These are phyloP conservation scores for Leccinum laetum DNA, from an alignment of 1,284 basidiomycete genomes.

Conservation along the genomic window DNA sequence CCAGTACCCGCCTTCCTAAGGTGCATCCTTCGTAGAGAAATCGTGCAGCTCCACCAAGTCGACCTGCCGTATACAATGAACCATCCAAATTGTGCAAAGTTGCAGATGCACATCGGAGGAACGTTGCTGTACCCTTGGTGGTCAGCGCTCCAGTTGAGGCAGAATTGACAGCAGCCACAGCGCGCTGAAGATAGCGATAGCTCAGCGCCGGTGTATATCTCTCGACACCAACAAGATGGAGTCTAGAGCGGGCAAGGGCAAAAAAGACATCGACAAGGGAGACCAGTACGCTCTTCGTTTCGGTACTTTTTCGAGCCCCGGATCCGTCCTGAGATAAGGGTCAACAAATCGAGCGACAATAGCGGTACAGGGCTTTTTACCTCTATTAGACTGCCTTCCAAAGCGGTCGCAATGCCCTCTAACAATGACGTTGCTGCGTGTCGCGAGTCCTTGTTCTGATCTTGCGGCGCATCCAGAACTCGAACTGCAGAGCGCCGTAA, in stretches of 20 bases:
- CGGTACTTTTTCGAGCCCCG: slow-evolving; percentile 4
- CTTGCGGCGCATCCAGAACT: slow-evolving; percentile 38
- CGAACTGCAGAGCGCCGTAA: slow-evolving; percentile 50
- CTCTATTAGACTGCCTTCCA: slow-evolving; percentile 25
- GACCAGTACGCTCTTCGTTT: slow-evolving; percentile 41
- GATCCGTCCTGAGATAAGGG: slow-evolving; percentile 26
- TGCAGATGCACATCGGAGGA: slow-evolving; percentile 64
- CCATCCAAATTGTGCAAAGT: slow-evolving; percentile 68
- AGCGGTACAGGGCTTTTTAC: slow-evolving; percentile 20
- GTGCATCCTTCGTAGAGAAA: slow-evolving; percentile 64
- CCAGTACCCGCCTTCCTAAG: slow-evolving; percentile 50
- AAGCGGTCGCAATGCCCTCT: slow-evolving; percentile 20
- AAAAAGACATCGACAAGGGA: slow-evolving; percentile 63
- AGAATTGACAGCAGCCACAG: slow-evolving; percentile 36
- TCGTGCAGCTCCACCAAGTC: slow-evolving; percentile 59
- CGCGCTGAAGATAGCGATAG: slow-evolving; percentile 43
- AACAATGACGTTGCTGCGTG: slow-evolving; percentile 16
- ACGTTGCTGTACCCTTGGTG: slow-evolving; percentile 46
- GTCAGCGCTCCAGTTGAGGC: slow-evolving; percentile 4
- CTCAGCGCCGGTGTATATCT: slow-evolving; percentile 49
- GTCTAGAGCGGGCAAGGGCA: slow-evolving; percentile 49
- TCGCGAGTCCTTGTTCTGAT: slow-evolving; percentile 12
- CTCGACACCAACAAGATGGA: slow-evolving; percentile 47
- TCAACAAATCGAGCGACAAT: neutral
- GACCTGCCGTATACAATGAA: slow-evolving; percentile 58